Percentiles rank a stretch among this genome's conserved stretches.
Evolutionary conservation across 129 eudicot species (phyloP).

Genomic region (Escallonia herrerae): DNA sequence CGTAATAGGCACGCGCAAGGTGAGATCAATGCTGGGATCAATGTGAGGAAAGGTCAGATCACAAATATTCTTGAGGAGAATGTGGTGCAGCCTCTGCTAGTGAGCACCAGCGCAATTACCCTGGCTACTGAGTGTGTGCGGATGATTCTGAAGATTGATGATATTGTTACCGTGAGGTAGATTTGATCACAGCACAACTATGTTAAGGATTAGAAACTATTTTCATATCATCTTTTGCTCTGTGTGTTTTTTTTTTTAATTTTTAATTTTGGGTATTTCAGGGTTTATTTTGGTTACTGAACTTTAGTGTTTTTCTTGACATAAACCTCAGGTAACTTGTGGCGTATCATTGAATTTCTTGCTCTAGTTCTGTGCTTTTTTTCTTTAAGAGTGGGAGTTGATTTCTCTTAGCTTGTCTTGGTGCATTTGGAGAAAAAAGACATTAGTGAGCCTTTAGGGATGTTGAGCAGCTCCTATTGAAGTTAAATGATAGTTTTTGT

Average conservation of each 20-base stretch:
- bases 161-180: slow-evolving; percentile 92
- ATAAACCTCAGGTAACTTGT: slow-evolving; percentile 4
- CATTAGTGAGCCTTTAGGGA: no score
- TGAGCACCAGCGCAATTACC: slow-evolving; percentile 85
- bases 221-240: slow-evolving; percentile 18
- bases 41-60: slow-evolving; percentile 94
- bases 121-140: slow-evolving; percentile 86
- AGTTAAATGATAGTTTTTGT: no score
- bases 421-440: no score
- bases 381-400: neutral
- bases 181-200: slow-evolving; percentile 11
- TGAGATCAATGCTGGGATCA: slow-evolving; percentile 89
- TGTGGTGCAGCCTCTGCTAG: slow-evolving; percentile 91
- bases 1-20: slow-evolving; percentile 96
- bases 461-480: no score
- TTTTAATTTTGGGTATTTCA: slow-evolving; percentile 5
- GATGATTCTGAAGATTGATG: slow-evolving; percentile 97
- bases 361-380: neutral
- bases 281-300: slow-evolving; percentile 5
- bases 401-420: neutral
- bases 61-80: slow-evolving; percentile 92
- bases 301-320: slow-evolving; percentile 1
- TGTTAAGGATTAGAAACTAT: slow-evolving; percentile 10
- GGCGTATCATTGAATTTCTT: neutral
- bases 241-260: neutral